Base-by-base conservation (phyloP, 2,329 filamentous ascomycete genomes). In the Trichoderma atroviride region DNA sequence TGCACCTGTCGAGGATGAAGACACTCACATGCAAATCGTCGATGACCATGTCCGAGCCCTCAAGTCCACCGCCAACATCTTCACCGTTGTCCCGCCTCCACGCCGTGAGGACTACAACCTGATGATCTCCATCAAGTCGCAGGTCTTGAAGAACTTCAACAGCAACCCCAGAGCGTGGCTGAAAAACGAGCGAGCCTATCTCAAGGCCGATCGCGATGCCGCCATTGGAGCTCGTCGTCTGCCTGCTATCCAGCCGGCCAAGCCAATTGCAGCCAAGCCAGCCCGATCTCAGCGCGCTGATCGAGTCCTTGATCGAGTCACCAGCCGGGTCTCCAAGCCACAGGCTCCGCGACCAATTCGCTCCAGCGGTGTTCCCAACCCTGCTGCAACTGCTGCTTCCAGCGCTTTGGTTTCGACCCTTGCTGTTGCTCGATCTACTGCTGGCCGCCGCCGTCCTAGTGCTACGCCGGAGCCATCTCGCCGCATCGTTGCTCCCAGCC, bases 401-500 rank as follows among this genome's bases (percentile, higher is more conserved):
- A 66, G 70, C 29, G 56, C 31, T 22, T 13, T 69, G 69, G 76
- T 74, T 59, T 75, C 74, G 65, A 62, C 74, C 74, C 47, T 76
- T 75, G 65, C 75, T 70, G 52, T 75, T 70, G 53, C 76, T 13
- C 72, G 77, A 65, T 72, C 78, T 47, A 74, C 77, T 6, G 75
- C 76, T 58, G 50, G 31, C n/a, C 74, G 76, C 50, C 80, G 79
- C 47, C 80, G 79, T 56, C 74, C 81, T 63, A 85, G 83, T 75
- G 77, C 80, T 29, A 85, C 84, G 7, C 85, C 85, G 6, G 85
- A 87, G 73, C 83, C 84, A 2, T 77, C 83, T 72, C 82, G 83
- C 56, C 79, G 88, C 74, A 80, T 82, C 58, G 80, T 87, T 24
- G 88, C 89, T 31, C 87, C 89, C 22, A 94, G 90, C 74, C 87